Evolutionary conservation across 148 eudicot species (phyloP).

Genomic region (Fallopia convolvulus): DNA sequence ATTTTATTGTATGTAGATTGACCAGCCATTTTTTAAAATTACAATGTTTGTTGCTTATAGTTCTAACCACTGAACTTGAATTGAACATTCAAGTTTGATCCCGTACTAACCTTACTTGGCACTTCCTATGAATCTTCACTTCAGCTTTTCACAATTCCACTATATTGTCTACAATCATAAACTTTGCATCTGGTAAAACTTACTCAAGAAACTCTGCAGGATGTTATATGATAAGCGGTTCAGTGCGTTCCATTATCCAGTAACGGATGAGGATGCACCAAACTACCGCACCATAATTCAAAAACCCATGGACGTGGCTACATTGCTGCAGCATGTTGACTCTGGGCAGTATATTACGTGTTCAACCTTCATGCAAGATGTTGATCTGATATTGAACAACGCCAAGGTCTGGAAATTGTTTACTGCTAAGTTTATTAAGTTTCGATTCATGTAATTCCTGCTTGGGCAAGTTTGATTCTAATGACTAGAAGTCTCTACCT

Average conservation of each 20-base stretch:
- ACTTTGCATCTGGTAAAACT: background rate
- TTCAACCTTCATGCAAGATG: constrained; percentile 75
- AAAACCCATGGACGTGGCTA: constrained; percentile 94
- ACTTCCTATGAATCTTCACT: background rate
- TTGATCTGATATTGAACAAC: constrained; percentile 79
- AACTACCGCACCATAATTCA: constrained; percentile 84
- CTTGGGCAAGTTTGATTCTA: background rate
- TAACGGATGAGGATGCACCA: constrained; percentile 96
- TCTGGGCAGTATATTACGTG: constrained; percentile 76
- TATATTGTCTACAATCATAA: background rate
- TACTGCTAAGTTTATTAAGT: background rate
- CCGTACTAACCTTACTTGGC: background rate
- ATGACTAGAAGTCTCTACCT: background rate
- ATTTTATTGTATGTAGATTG: background rate
- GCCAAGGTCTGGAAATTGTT: constrained; percentile 60
- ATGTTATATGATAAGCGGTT: constrained; percentile 92
- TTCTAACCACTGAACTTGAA: background rate
- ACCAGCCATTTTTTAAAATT: background rate
- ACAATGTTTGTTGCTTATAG: background rate
- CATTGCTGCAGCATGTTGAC: constrained; percentile 85
- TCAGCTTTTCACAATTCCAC: background rate
- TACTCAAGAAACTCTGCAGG: constrained; percentile 34
- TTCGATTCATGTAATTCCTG: background rate
- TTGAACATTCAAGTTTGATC: background rate
- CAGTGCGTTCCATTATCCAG: constrained; percentile 92